Base-by-base conservation (phyloP, 495 filamentous ascomycete genomes). In the Daldinia decipiens region DNA sequence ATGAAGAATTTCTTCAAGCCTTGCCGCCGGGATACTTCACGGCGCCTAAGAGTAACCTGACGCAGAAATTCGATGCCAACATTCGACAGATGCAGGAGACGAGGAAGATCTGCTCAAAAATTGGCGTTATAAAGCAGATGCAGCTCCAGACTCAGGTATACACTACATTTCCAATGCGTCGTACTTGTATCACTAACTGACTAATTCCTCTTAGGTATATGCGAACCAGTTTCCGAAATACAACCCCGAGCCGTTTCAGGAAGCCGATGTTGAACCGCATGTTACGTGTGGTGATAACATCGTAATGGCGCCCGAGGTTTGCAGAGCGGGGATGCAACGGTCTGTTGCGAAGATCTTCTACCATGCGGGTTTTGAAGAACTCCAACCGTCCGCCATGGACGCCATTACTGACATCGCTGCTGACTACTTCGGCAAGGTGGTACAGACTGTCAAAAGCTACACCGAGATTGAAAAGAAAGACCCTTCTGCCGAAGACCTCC, bases 121-220 rank as follows among this genome's bases (percentile, higher is more conserved):
- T 98, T 75, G 89, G 92, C 31, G 91, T 99, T 65, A 94, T 99
- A 77, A 99, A 98, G 84, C 95, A 99, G 82, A 99, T 99, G 95
- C 96, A 98, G 78, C 84, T 97, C 32, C 96, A 99, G 75, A 91
- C 94, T 51, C 95, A 97, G 87, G 94, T 94, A 88, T 7, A 12
- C 11, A 47, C 11, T 11, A 24, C 71, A 83, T 71, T 53, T 34
- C 50, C 9, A 27, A 7, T 8, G 1, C 56, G 21, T 63, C 31
- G 15, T 21, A 32, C 38, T 15, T 19, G 47, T 8, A 47, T 21
- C 19, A 21, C 31, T 12, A 27, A 58, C 43, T 61, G 34, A 68
- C 75, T 62, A 34, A 73, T 40, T 17, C 64, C 29, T 39, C 60
- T 55, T 72, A 97, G 93, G 93, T 97, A 83, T 99, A 98, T 77